phyloP scores from a whole-genome alignment of 306 rosid genomes.

The Fagus crenata region DNA sequence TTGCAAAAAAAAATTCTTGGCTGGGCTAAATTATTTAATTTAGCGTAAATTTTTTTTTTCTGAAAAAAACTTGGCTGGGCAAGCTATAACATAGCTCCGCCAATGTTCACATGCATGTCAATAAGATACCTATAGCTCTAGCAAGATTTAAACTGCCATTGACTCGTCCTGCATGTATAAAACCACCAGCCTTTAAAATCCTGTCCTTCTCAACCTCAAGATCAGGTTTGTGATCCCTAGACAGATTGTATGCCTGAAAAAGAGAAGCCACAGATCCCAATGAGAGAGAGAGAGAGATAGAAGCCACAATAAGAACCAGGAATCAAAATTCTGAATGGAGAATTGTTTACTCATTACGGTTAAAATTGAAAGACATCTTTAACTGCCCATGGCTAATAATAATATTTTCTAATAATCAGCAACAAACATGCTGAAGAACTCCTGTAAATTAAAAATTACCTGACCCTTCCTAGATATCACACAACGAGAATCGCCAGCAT shows the following conservation, averaged over 20 bases:
- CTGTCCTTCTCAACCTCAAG: slow-evolving; percentile 91
- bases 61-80: too few relatives aligned
- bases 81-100: too few relatives aligned
- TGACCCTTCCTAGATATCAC: slow-evolving; percentile 92
- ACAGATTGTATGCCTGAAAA: slow-evolving; percentile 84
- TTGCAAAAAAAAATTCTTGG: too few relatives aligned
- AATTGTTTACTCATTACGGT: neutral
- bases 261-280: slow-evolving; percentile 22
- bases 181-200: slow-evolving; percentile 91
- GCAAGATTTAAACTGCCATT: slow-evolving; percentile 98
- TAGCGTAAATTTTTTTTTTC: too few relatives aligned
- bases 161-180: slow-evolving; percentile 93
- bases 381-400: neutral
- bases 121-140: slow-evolving; percentile 80
- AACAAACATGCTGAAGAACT: slow-evolving; percentile 23
- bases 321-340: neutral
- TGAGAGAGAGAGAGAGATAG: neutral
- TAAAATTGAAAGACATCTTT: neutral
- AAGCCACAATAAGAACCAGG: neutral
- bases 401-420: neutral
- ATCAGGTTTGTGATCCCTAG: slow-evolving; percentile 96
- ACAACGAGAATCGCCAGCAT: slow-evolving; percentile 99
- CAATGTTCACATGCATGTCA: slow-evolving; percentile 10
- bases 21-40: too few relatives aligned
- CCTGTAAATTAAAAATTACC: slow-evolving; percentile 46